These are phyloP conservation scores for Chaetomium strumarium DNA, from an alignment of 2,329 filamentous ascomycete species.

Conservation along the genomic window DNA sequence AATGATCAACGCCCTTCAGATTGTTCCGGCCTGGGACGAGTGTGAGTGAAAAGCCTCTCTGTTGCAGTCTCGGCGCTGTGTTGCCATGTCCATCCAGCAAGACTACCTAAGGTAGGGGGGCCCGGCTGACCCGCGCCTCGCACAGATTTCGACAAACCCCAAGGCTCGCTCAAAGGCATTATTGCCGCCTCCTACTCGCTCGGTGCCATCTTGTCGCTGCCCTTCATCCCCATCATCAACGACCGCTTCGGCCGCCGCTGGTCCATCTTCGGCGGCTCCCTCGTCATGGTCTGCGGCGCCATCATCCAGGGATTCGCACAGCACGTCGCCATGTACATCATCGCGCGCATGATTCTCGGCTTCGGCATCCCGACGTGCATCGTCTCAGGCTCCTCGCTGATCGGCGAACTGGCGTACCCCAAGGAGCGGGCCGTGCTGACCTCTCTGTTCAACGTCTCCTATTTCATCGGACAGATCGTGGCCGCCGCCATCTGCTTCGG, in stretches of 20 bases:
- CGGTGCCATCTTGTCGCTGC: slow-evolving; percentile 51
- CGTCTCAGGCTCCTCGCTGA: slow-evolving; percentile 51
- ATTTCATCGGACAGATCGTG: slow-evolving; percentile 46
- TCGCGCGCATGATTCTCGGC: slow-evolving; percentile 54
- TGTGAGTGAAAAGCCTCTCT: slow-evolving; percentile 26
- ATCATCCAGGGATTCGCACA: slow-evolving; percentile 47
- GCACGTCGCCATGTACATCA: slow-evolving; percentile 50
- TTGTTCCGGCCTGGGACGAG: slow-evolving; percentile 31
- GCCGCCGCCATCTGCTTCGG: slow-evolving; percentile 47
- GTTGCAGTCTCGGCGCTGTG: slow-evolving; percentile 26
- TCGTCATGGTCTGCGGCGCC: slow-evolving; percentile 49
- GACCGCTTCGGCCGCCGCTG: slow-evolving; percentile 49
- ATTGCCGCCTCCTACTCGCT: slow-evolving; percentile 43
- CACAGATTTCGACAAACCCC: slow-evolving; percentile 1
- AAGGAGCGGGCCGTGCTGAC: slow-evolving; percentile 55
- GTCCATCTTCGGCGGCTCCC: slow-evolving; percentile 50
- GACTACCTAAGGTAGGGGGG: slow-evolving; percentile 52
- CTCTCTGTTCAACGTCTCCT: slow-evolving; percentile 55
- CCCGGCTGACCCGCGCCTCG: slow-evolving; percentile 36
- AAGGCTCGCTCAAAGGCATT: too few relatives aligned
- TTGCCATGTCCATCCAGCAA: slow-evolving; percentile 36
- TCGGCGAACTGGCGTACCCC: slow-evolving; percentile 55
- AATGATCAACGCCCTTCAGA: slow-evolving; percentile 40
- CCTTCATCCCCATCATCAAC: slow-evolving; percentile 50
- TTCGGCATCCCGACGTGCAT: slow-evolving; percentile 56